Percentiles rank a stretch among this genome's conserved stretches.
These are phyloP conservation scores for Drechslerella coelobrocha DNA, from an alignment of 2,329 filamentous ascomycete genomes.

Conservation along the genomic window DNA sequence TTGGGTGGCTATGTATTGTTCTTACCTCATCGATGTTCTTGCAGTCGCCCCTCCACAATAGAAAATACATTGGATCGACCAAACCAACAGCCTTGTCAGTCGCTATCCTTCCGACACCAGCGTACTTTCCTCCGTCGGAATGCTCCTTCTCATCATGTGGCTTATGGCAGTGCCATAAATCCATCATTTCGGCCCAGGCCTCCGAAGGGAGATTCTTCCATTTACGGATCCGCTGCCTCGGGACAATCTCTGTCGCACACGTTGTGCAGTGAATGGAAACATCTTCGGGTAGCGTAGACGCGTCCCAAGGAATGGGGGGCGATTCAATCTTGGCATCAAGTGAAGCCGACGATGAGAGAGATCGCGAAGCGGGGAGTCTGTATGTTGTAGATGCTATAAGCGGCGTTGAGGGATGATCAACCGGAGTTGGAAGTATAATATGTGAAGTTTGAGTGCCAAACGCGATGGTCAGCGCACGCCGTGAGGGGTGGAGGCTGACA, in stretches of 20 bases:
- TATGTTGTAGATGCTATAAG: conserved; percentile 61
- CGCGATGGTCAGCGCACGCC: conserved; percentile 58
- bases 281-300: conserved; percentile 60
- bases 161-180: conserved; percentile 99
- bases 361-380: conserved; percentile 52
- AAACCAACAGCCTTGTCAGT: conserved; percentile 74
- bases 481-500: conserved; percentile 54
- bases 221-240: conserved; percentile 59
- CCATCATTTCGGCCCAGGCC: conserved; percentile 99
- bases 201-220: conserved; percentile 97
- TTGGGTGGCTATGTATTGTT: conserved; percentile 56
- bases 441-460: conserved; percentile 61
- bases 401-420: conserved; percentile 58
- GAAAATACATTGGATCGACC: conserved; percentile 79
- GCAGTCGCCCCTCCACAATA: conserved; percentile 74
- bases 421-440: conserved; percentile 62
- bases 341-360: conserved; percentile 50
- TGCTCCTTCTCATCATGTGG: conserved; percentile 68
- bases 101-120: conserved; percentile 65
- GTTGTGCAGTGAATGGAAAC: conserved; percentile 56
- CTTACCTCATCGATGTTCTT: conserved; percentile 56
- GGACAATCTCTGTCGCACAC: conserved; percentile 61
- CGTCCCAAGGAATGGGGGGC: conserved; percentile 65
- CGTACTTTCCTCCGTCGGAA: conserved; percentile 50
- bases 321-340: conserved; percentile 20